These are phyloP conservation scores for Avicennia marina DNA, from an alignment of 257 asterid species.

Conservation along the genomic window DNA sequence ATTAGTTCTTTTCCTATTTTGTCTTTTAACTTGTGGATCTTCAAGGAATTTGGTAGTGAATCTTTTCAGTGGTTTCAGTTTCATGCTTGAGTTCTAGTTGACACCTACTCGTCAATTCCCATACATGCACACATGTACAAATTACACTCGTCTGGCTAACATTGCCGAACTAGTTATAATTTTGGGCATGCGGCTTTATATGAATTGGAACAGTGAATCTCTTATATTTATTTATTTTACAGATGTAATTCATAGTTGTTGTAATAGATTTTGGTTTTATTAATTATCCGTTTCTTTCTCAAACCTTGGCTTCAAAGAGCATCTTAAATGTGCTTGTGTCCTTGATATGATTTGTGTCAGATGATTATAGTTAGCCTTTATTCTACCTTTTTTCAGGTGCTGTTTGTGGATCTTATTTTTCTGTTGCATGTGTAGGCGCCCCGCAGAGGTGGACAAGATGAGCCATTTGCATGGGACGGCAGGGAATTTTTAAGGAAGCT, in stretches of 20 bases:
- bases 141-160: not conserved
- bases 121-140: not conserved
- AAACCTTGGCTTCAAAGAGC: not conserved
- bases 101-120: not conserved
- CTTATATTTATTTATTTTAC: not conserved
- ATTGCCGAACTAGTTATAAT: not conserved
- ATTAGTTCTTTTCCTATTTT: conserved; percentile 2
- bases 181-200: not conserved
- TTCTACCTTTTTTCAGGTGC: not conserved
- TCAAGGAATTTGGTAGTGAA: not conserved
- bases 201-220: conserved; percentile 2
- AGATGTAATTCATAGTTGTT: not conserved
- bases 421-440: conserved; percentile 49
- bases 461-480: conserved; percentile 98
- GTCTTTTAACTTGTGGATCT: conserved; percentile 1
- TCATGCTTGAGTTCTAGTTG: conserved; percentile 5
- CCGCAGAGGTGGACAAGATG: conserved; percentile 80
- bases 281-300: too few species aligned
- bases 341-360: not conserved
- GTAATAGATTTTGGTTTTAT: too few species aligned
- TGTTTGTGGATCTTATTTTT: not conserved
- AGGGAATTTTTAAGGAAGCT: conserved; percentile 84
- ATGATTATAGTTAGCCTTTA: not conserved
- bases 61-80: not conserved
- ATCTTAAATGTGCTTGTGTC: not conserved